Evolutionary conservation across 164 flowering plant species (phyloP).

Genomic region (Santalum album): DNA sequence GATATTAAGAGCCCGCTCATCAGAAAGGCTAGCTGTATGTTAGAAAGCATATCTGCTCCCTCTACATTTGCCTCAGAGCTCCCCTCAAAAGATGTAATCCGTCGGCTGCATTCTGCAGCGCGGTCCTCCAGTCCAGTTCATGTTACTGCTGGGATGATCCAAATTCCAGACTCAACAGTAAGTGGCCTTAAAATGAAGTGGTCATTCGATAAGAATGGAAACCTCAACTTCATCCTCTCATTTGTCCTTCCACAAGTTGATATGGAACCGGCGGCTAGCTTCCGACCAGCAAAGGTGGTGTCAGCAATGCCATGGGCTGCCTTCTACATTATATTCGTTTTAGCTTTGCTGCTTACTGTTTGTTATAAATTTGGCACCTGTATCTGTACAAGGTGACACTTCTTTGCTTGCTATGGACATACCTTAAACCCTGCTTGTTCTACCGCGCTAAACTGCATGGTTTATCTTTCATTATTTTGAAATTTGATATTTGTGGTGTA

Average conservation of each 20-base stretch:
- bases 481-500: too few species aligned
- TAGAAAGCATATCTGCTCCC: conserved; percentile 48
- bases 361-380: conserved; percentile 34
- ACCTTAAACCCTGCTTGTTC: too few species aligned
- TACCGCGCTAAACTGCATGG: too few species aligned
- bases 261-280: conserved; percentile 11
- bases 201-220: conserved; percentile 29
- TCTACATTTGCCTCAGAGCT: conserved; percentile 57
- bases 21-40: conserved; percentile 31
- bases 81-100: conserved; percentile 34
- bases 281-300: conserved; percentile 26
- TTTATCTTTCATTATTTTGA: too few species aligned
- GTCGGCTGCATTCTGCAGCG: conserved; percentile 25
- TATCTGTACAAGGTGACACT: conserved; percentile 26
- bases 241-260: conserved; percentile 19
- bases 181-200: conserved; percentile 20
- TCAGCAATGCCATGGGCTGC: conserved; percentile 20
- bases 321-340: conserved; percentile 31
- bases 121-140: conserved; percentile 40
- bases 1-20: conserved; percentile 29
- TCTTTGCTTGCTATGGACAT: too few species aligned
- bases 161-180: conserved; percentile 22
- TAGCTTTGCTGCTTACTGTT: conserved; percentile 36
- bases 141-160: conserved; percentile 53
- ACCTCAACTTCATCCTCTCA: conserved; percentile 28